Percentiles rank a stretch among this genome's conserved stretches.
Conservation (phyloP, 768 basidiomycete species). For the Leccinellum luteum region DNA sequence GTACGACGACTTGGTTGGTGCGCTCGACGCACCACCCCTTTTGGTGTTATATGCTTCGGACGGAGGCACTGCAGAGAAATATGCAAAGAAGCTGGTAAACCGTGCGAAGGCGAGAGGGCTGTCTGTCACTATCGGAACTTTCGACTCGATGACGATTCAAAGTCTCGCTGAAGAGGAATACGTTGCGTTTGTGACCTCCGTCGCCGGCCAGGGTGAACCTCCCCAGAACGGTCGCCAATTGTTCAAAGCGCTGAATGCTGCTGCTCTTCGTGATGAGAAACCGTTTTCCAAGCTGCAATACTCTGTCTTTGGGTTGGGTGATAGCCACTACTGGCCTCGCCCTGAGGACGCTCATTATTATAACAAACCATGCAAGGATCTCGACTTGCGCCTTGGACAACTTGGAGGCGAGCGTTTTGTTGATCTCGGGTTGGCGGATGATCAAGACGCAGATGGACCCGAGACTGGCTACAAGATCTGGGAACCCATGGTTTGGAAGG, state of each 20-base stretch:
- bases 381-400: slow-evolving; percentile 66
- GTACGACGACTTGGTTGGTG: slow-evolving; percentile 78
- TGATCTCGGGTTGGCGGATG: slow-evolving; percentile 84
- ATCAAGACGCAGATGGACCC: slow-evolving; percentile 95
- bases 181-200: slow-evolving; percentile 86
- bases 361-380: slow-evolving; percentile 93
- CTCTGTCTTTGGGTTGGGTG: slow-evolving; percentile 92
- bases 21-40: slow-evolving; percentile 87
- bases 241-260: slow-evolving; percentile 80
- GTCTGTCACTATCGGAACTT: slow-evolving; percentile 64
- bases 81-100: slow-evolving; percentile 81
- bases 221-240: slow-evolving; percentile 94
- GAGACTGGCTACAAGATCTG: slow-evolving; percentile 97
- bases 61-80: slow-evolving; percentile 94
- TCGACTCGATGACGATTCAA: slow-evolving; percentile 81
- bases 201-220: slow-evolving; percentile 80
- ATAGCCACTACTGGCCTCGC: slow-evolving; percentile 99
- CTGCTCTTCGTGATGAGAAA: slow-evolving; percentile 46
- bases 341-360: slow-evolving; percentile 97
- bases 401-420: slow-evolving; percentile 79
- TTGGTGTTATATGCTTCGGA: slow-evolving; percentile 93
- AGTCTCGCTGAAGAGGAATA: slow-evolving; percentile 70
- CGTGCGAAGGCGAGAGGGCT: slow-evolving; percentile 86
- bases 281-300: slow-evolving; percentile 66
- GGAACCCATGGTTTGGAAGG: slow-evolving; percentile 93